phyloP scores from a whole-genome alignment of 2,329 filamentous ascomycete genomes.

The Cordyceps fumosorosea region DNA sequence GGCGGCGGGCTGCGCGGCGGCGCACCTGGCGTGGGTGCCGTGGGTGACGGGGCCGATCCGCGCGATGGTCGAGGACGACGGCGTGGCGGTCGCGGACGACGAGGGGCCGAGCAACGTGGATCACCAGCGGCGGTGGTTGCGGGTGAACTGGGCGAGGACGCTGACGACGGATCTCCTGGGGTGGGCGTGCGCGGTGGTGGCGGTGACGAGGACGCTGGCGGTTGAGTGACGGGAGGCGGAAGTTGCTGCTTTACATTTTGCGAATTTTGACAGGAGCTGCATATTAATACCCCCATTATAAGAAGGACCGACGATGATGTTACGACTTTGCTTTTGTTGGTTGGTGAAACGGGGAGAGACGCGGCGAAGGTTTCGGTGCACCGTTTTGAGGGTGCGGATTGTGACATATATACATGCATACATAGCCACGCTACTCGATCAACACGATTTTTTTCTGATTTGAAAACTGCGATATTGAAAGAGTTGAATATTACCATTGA shows the following conservation, averaged over 20 bases:
- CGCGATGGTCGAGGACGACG: constrained; percentile 23
- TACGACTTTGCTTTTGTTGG: too few relatives aligned
- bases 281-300: too few relatives aligned
- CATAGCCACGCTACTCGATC: too few relatives aligned
- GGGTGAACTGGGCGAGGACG: constrained; percentile 25
- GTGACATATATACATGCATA: too few relatives aligned
- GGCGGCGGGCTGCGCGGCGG: constrained; percentile 24
- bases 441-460: too few relatives aligned
- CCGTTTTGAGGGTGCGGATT: too few relatives aligned
- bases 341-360: too few relatives aligned
- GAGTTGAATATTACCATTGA: too few relatives aligned
- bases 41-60: constrained; percentile 26
- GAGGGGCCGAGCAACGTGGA: constrained; percentile 21
- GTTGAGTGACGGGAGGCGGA: not conserved
- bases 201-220: constrained; percentile 22
- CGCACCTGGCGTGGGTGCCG: constrained; percentile 29
- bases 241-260: not conserved
- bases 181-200: constrained; percentile 28
- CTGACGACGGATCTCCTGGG: constrained; percentile 28
- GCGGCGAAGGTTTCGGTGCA: too few relatives aligned
- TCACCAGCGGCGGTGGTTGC: constrained; percentile 26
- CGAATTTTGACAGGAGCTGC: too few relatives aligned
- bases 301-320: too few relatives aligned
- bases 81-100: constrained; percentile 13
- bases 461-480: too few relatives aligned